These are phyloP conservation scores for Arctostaphylos glauca DNA, from an alignment of 148 eudicot genomes.

Conservation along the genomic window DNA sequence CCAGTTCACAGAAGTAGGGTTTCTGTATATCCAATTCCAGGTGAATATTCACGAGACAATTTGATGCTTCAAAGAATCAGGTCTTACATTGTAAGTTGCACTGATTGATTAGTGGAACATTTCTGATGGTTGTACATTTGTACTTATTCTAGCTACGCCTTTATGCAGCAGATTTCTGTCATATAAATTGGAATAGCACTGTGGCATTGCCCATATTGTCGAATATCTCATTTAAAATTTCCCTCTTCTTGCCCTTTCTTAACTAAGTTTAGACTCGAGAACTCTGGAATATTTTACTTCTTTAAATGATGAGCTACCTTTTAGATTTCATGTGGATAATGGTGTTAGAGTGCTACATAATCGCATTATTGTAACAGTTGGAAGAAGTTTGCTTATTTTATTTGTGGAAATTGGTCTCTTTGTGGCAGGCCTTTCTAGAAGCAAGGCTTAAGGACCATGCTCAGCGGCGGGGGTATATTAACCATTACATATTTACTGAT, in stretches of 20 bases:
- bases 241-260: background rate
- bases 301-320: background rate
- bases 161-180: background rate
- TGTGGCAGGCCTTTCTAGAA: slow-evolving; percentile 69
- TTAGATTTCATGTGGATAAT: background rate
- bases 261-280: background rate
- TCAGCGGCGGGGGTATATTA: slow-evolving; percentile 30
- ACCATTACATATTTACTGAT: slow-evolving; percentile 86
- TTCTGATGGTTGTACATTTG: slow-evolving; percentile 14
- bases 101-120: slow-evolving; percentile 25
- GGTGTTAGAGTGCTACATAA: background rate
- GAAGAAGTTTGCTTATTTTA: slow-evolving; percentile 9
- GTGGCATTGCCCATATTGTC: background rate
- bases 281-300: background rate
- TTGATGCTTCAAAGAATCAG: slow-evolving; percentile 99
- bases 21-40: slow-evolving; percentile 65
- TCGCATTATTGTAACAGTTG: no score
- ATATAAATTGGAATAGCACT: background rate
- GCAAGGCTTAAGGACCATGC: slow-evolving; percentile 53
- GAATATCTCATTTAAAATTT: background rate
- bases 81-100: slow-evolving; percentile 96
- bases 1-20: slow-evolving; percentile 64
- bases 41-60: slow-evolving; percentile 95
- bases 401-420: slow-evolving; percentile 14
- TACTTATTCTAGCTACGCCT: background rate